phyloP scores from a whole-genome alignment of 73 alveolate genomes.

The Paramecium tetraurelia region DNA sequence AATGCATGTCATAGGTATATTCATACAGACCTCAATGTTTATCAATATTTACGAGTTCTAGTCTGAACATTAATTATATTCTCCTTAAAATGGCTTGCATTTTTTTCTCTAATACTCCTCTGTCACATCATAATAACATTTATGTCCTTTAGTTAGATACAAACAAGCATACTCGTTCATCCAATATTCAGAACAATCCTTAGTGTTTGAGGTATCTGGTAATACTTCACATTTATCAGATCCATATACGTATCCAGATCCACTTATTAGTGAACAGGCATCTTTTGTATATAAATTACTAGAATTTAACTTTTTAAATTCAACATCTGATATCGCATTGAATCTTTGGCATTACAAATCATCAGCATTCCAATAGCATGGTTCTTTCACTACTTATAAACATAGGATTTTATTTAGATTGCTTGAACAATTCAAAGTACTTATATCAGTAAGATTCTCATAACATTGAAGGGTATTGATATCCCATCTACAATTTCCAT shows the following conservation, averaged over 20 bases:
- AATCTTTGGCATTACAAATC: neutral
- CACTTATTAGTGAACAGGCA: neutral
- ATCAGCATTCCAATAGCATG: conserved; percentile 6
- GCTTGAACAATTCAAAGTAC: neutral
- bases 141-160: neutral
- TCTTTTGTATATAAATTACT: neutral
- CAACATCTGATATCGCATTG: neutral
- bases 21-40: neutral
- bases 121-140: neutral
- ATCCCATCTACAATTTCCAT: conserved; percentile 17
- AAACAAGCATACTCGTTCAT: conserved; percentile 2
- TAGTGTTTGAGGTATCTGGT: neutral
- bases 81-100: neutral
- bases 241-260: neutral
- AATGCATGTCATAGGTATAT: neutral
- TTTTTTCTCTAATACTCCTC: neutral
- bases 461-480: neutral
- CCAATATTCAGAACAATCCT: neutral
- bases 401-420: neutral
- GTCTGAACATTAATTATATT: neutral
- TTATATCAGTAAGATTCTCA: neutral
- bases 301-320: neutral
- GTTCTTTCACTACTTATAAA: neutral
- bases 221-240: neutral
- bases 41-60: neutral